Evolutionary conservation across 1,139 yeast genomes (phyloP), one percentile per base, ranked within the genome.

Genomic region (Geotrichum australiense): DNA sequence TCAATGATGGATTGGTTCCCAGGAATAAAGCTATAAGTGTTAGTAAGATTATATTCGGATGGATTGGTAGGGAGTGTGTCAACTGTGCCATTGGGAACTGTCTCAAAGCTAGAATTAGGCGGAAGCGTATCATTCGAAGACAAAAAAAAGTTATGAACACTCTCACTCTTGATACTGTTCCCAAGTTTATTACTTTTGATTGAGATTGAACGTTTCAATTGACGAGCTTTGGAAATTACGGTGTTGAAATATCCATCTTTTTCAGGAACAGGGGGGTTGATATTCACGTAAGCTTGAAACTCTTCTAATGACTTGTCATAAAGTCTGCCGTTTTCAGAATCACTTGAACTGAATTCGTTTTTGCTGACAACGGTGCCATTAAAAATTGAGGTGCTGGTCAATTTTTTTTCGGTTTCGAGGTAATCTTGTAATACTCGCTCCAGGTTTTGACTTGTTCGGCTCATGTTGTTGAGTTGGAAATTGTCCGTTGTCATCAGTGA

Each of bases 381-480:
- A 8, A 32, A 25, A 2, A 39, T 26, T 2, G 37, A 33, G 2
- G 42, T 33, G 16, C 33, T 26, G 3, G 42, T 27, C 4, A 33
- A 22, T 12, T 21, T 24, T 29, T 39, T 39, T 27, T 39, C 42
- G n/a, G 42, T 39, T n/a, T 39, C 42, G 3, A 39, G 26, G 30
- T 39, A 39, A 18, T 39, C 42, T 11, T 39, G 33, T 11, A 39
- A 24, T 15, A 26, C 37, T 25, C 28, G 32, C 3, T 39, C 42
- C 34, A 39, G 21, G 16, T 39, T 39, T 27, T 39, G 42, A 21
- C 39, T 36, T 4, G 28, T 31, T 5, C 37, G 18, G 18, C 26
- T 31, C 8, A 31, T 25, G 14, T 15, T 18, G 16, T 30, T 22
- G 14, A 12, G n/a, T n/a, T 23, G 21, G 21, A 16, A 12, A 10